phyloP scores from a whole-genome alignment of 148 eudicot species.

The Drosera capensis region DNA sequence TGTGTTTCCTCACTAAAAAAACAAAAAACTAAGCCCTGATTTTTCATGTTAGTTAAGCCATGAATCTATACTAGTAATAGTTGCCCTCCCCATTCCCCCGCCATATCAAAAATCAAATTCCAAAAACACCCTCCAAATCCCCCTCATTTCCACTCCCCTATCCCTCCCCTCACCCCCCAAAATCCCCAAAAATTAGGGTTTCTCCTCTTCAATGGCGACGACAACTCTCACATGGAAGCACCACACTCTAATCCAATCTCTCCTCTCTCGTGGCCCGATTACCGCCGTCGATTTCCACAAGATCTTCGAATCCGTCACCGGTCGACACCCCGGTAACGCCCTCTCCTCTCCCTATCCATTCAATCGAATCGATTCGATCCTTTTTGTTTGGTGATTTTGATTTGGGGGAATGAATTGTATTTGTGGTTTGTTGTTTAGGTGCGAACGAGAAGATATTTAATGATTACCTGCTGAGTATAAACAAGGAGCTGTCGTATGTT shows the following conservation, averaged over 20 bases:
- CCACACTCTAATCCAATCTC: constrained; percentile 76
- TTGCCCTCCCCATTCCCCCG: no score
- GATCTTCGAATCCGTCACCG: constrained; percentile 54
- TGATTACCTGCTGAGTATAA: constrained; percentile 58
- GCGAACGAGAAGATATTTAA: constrained; percentile 31
- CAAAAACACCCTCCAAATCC: no score
- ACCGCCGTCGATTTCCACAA: constrained; percentile 41
- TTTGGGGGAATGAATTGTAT: constrained; percentile 1
- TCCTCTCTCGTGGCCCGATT: constrained; percentile 80
- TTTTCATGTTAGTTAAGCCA: no score
- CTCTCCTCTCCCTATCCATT: background rate
- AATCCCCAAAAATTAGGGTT: constrained; percentile 21
- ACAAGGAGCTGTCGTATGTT: constrained; percentile 52
- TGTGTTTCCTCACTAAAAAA: no score
- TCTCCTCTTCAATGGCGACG: background rate
- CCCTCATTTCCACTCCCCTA: no score
- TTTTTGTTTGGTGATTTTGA: background rate
- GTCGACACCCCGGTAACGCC: constrained; percentile 32
- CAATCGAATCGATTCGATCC: background rate
- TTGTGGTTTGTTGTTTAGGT: constrained; percentile 21
- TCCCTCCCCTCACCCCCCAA: no score
- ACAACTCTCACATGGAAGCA: constrained; percentile 61
- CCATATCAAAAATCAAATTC: no score
- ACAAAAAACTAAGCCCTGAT: no score
- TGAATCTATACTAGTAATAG: no score